These are phyloP conservation scores for Stropharia rugosoannulata DNA, from an alignment of 768 basidiomycete genomes.

Conservation along the genomic window DNA sequence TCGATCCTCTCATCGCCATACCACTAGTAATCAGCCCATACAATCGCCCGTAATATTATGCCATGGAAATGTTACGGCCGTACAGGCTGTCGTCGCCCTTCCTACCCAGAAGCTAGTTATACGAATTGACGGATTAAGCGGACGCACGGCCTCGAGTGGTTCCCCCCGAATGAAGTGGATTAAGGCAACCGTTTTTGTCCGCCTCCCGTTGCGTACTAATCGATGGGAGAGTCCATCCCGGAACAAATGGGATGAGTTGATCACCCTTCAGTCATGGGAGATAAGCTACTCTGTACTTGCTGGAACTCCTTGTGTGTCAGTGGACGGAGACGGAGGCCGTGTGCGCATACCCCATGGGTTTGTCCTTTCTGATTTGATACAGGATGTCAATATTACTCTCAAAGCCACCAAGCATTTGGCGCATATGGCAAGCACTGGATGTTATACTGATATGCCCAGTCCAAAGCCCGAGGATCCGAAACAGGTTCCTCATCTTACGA, in stretches of 20 bases:
- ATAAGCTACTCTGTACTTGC: constrained; percentile 31
- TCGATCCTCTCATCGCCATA: not conserved
- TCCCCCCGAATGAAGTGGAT: constrained; percentile 35
- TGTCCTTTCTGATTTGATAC: constrained; percentile 70
- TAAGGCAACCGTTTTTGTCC: constrained; percentile 56
- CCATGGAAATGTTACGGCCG: constrained; percentile 23
- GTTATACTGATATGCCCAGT: constrained; percentile 51
- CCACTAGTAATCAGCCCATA: not conserved
- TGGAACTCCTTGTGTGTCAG: constrained; percentile 38
- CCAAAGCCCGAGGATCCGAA: constrained; percentile 79
- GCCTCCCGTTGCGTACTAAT: constrained; percentile 39
- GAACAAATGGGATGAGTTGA: constrained; percentile 75
- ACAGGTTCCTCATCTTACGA: constrained; percentile 56
- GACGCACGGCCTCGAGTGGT: constrained; percentile 20
- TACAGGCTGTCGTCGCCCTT: constrained; percentile 49
- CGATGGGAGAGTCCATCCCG: constrained; percentile 29
- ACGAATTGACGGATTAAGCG: constrained; percentile 40
- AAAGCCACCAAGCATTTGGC: constrained; percentile 77
- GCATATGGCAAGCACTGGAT: constrained; percentile 49
- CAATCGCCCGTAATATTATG: constrained; percentile 11
- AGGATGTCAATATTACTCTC: constrained; percentile 63
- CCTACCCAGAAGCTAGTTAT: constrained; percentile 47
- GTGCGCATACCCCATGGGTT: constrained; percentile 83
- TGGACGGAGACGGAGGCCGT: constrained; percentile 63
- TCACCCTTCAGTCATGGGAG: constrained; percentile 55